These are phyloP conservation scores for Melampsora abietis-canadensis DNA, from an alignment of 1,284 basidiomycete species.

Conservation along the genomic window DNA sequence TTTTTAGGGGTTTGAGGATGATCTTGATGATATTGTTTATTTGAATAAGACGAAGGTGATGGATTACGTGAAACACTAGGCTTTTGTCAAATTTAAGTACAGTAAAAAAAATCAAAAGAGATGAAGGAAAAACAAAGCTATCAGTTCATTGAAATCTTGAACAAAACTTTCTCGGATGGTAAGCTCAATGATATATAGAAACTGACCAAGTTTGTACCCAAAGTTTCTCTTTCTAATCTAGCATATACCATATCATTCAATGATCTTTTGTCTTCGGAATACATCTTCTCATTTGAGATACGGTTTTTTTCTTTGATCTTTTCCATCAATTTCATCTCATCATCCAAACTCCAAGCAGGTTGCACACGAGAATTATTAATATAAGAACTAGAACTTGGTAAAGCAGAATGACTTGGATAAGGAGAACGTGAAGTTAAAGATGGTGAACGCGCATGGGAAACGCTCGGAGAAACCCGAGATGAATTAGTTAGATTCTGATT, in stretches of 20 bases:
- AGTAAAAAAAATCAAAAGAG: too few species aligned
- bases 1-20: not conserved
- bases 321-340: not conserved
- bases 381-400: not conserved
- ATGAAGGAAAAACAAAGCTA: not conserved
- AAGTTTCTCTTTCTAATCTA: not conserved
- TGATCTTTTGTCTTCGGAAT: not conserved
- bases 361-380: not conserved
- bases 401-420: not conserved
- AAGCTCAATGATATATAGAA: not conserved
- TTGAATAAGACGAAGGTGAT: not conserved
- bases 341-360: not conserved
- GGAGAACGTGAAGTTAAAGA: not conserved
- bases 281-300: not conserved
- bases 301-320: not conserved
- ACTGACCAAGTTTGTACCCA: constrained; percentile 1
- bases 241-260: not conserved
- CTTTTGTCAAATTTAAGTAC: not conserved
- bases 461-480: not conserved
- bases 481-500: not conserved
- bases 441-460: not conserved
- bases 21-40: not conserved
- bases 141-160: not conserved
- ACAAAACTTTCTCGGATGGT: not conserved
- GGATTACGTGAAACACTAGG: not conserved